Conservation (phyloP, 2,329 filamentous ascomycete genomes). For the Furcasterigmium furcatum region DNA sequence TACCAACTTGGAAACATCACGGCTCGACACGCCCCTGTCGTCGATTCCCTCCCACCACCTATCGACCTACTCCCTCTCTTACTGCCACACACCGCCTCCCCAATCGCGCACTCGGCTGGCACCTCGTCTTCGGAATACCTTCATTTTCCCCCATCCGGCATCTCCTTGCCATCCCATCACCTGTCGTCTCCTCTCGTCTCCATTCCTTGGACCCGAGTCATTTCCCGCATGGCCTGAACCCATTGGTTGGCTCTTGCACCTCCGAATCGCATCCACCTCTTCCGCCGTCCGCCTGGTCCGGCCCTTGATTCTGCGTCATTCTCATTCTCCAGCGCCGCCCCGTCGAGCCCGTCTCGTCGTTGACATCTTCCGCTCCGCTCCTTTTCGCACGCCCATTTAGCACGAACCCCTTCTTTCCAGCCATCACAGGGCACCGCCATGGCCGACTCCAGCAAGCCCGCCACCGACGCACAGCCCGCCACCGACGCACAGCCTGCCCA, state of each 20-base stretch:
- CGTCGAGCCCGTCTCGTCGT: too few relatives aligned
- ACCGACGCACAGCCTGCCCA: background rate
- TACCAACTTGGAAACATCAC: too few relatives aligned
- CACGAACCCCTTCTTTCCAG: too few relatives aligned
- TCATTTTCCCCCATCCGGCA: background rate
- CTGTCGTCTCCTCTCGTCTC: background rate
- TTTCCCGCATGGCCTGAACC: background rate
- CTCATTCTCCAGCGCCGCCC: background rate
- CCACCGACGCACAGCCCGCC: background rate
- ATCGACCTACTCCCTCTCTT: too few relatives aligned
- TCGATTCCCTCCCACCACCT: too few relatives aligned
- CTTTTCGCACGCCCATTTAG: too few relatives aligned
- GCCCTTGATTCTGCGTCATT: background rate
- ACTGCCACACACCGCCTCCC: background rate
- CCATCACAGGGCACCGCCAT: conserved; percentile 4
- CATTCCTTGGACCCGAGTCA: conserved; percentile 1
- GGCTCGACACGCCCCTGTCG: too few relatives aligned
- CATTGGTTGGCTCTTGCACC: background rate
- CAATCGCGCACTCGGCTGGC: background rate
- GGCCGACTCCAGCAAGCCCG: conserved; percentile 8
- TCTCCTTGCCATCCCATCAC: background rate
- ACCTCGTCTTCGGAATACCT: background rate
- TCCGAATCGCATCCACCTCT: background rate
- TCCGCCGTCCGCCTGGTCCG: background rate
- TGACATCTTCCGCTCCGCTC: too few relatives aligned